Evolutionary conservation across 1,284 basidiomycete species (phyloP).

Genomic region (Paramarasmius palmivorus): DNA sequence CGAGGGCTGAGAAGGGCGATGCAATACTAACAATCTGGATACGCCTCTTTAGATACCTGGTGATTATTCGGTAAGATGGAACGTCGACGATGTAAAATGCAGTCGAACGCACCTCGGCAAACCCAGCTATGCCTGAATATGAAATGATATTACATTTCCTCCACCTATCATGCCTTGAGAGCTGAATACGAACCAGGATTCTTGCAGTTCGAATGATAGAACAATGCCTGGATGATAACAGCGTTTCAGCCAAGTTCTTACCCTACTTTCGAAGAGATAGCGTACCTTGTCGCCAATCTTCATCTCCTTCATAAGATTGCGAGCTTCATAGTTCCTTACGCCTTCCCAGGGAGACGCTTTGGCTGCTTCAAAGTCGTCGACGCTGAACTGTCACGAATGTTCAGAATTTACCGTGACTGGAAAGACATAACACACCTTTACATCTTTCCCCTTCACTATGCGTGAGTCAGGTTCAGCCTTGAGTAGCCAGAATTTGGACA

Average conservation of each 20-base stretch:
- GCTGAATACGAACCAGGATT: constrained; percentile 59
- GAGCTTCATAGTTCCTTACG: constrained; percentile 88
- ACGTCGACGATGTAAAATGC: constrained; percentile 3
- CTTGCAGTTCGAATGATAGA: constrained; percentile 95
- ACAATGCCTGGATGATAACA: constrained; percentile 50
- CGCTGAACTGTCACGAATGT: constrained; percentile 68
- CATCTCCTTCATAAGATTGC: constrained; percentile 94
- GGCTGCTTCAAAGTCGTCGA: constrained; percentile 83
- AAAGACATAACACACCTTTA: constrained; percentile 59
- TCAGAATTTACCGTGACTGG: constrained; percentile 7
- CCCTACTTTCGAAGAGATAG: constrained; percentile 5
- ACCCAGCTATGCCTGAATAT: constrained; percentile 73
- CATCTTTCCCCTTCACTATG: constrained; percentile 87
- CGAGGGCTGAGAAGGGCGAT: constrained; percentile 13
- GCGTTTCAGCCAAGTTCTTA: not conserved
- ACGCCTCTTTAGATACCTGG: constrained; percentile 81
- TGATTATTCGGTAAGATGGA: constrained; percentile 5
- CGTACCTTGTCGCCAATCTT: constrained; percentile 76
- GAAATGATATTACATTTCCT: not conserved
- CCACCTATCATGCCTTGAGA: constrained; percentile 1
- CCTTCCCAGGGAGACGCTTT: constrained; percentile 89
- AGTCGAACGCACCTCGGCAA: constrained; percentile 64
- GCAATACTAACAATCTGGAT: constrained; percentile 79
- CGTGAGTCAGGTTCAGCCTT: constrained; percentile 91
- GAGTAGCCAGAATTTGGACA: constrained; percentile 71